phyloP scores from a whole-genome alignment of 495 filamentous ascomycete species.

The Penicillium egyptiacum region DNA sequence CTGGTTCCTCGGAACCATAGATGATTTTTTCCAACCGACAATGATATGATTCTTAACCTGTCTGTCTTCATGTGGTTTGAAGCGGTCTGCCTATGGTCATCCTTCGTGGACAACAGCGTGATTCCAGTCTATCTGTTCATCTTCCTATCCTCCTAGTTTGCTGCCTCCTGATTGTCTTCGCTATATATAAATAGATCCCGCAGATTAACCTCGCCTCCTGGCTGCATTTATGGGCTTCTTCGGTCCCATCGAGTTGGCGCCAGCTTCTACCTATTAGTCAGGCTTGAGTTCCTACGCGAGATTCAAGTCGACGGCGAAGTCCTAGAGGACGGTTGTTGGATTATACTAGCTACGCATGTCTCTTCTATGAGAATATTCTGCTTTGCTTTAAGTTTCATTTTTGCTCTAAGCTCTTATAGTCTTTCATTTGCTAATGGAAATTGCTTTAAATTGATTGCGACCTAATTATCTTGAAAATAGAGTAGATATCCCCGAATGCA shows the following conservation, averaged over 20 bases:
- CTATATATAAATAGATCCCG: constrained; percentile 70
- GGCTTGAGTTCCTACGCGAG: constrained; percentile 60
- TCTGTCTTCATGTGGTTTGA: constrained; percentile 91
- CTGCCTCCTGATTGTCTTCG: constrained; percentile 73
- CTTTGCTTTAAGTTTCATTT: no score
- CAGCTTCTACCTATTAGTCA: constrained; percentile 84
- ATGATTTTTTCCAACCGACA: constrained; percentile 87
- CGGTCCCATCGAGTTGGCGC: constrained; percentile 87
- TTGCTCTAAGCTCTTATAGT: no score
- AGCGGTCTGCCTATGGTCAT: constrained; percentile 78
- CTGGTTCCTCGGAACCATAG: constrained; percentile 88
- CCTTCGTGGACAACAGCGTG: constrained; percentile 64
- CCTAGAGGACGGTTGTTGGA: constrained; percentile 64
- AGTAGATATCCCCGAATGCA: no score
- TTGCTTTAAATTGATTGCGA: no score
- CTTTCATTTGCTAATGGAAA: no score
- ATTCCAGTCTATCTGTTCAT: constrained; percentile 77
- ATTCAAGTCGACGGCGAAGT: constrained; percentile 62
- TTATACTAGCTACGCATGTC: no score
- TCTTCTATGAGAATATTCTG: no score
- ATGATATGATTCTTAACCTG: constrained; percentile 88
- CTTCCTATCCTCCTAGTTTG: constrained; percentile 78
- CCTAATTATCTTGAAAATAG: no score
- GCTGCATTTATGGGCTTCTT: constrained; percentile 90
- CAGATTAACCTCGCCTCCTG: constrained; percentile 71